Percentiles rank a stretch among this genome's conserved stretches.
phyloP scores from a whole-genome alignment of 2,329 filamentous ascomycete genomes.

The Microdochium nivale region DNA sequence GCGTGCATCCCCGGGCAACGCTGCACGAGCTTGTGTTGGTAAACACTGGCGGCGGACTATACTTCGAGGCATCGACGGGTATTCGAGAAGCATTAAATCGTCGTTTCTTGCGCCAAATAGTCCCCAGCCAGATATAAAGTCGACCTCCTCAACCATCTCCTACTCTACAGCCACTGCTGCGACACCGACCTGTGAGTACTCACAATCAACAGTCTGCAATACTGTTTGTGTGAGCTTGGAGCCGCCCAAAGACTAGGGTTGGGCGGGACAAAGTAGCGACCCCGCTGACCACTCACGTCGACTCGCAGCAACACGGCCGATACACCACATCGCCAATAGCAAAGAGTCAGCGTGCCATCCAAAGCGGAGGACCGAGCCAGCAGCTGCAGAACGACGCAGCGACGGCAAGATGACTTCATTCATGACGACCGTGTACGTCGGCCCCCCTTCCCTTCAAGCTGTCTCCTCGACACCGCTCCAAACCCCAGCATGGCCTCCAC shows the following conservation, averaged over 20 bases:
- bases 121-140: too few relatives aligned
- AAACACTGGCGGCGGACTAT: neutral
- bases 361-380: neutral
- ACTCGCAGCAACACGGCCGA: neutral
- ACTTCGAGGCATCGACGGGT: too few relatives aligned
- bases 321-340: neutral
- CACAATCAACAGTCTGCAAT: too few relatives aligned
- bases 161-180: too few relatives aligned
- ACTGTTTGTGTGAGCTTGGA: too few relatives aligned
- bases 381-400: neutral
- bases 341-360: neutral
- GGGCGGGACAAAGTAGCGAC: neutral
- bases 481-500: slow-evolving; percentile 11
- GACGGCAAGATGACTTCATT: slow-evolving; percentile 59
- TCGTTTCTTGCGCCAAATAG: too few relatives aligned
- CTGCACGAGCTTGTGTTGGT: neutral
- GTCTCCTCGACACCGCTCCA: slow-evolving; percentile 12
- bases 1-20: slow-evolving; percentile 1
- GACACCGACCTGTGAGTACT: too few relatives aligned
- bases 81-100: too few relatives aligned
- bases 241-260: neutral
- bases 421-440: slow-evolving; percentile 54
- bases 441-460: slow-evolving; percentile 9
- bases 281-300: neutral
- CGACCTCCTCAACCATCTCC: too few relatives aligned